phyloP scores from a whole-genome alignment of 1,284 basidiomycete species.

The Cerrena zonata region DNA sequence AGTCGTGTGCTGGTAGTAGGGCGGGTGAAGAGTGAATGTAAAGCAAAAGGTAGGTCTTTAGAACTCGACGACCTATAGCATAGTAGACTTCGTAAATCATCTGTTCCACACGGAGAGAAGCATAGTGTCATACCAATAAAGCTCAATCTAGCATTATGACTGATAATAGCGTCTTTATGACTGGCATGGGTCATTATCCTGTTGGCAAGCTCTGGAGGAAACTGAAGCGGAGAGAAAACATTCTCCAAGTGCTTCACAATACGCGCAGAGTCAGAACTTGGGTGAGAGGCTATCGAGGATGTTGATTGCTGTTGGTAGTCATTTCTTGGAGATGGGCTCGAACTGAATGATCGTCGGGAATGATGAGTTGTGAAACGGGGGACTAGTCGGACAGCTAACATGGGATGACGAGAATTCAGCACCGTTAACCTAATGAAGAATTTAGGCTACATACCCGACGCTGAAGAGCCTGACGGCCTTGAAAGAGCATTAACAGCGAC shows the following conservation, averaged over 20 bases:
- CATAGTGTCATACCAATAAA: slow-evolving; percentile 58
- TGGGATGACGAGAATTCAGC: neutral
- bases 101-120: slow-evolving; percentile 2
- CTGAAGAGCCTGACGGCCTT: slow-evolving; percentile 3
- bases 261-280: slow-evolving; percentile 1
- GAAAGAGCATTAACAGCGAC: slow-evolving; percentile 4
- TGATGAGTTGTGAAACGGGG: neutral
- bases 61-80: slow-evolving; percentile 59
- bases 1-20: slow-evolving; percentile 40
- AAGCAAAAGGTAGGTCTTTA: slow-evolving; percentile 66
- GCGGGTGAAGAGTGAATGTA: slow-evolving; percentile 60
- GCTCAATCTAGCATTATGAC: slow-evolving; percentile 63
- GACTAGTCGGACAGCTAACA: neutral
- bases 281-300: neutral
- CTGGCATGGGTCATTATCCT: slow-evolving; percentile 72
- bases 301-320: neutral
- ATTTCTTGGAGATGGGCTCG: neutral
- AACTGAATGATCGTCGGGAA: neutral
- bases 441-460: slow-evolving; percentile 3
- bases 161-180: slow-evolving; percentile 55
- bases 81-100: neutral
- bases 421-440: neutral
- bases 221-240: slow-evolving; percentile 60
- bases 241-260: slow-evolving; percentile 53
- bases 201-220: slow-evolving; percentile 61